Evolutionary conservation across 2,329 filamentous ascomycete species (phyloP), one percentile per base, ranked within the genome.

Genomic region (Pseudogymnoascus sp.): DNA sequence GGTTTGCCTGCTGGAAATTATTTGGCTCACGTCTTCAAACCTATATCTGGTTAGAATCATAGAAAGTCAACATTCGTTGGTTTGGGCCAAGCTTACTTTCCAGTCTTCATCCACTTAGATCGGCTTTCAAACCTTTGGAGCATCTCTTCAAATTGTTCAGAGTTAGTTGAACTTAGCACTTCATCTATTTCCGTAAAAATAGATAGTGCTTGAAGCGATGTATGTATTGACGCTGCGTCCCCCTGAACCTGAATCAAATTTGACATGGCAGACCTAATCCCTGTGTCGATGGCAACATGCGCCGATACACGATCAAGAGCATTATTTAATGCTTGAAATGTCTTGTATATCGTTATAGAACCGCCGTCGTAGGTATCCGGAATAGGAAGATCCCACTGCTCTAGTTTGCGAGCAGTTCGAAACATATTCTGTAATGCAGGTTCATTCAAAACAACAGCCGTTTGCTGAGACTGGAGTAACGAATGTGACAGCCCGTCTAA

Each of bases 331-430:
- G 84, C 83, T 70, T 96, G 90, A 61, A 95, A 91, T 0, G 85
- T 84, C 67, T 86, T 88, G 74, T 95, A 96, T 0, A 92, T 76
- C 0, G 83, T 85, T 2, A 86, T 84, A 1, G 85, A 78, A 60
- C 86, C 82, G 28, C 82, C 85, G 10, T 79, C 76, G 56, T 80
- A 82, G 2, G 78, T 74, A 6, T 79, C 76, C 0, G 91, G 89
- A 0, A 85, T 84, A 12, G 89, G 88, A 18, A 97, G 79, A 69
- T 96, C 92, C 94, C 94, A 99, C 67, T 92, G 87, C 65, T 94
- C 91, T 13, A 97, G 77, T 64, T 87, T 88, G 62, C 89, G 82
- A 18, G 92, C 91, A 5, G 89, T 90, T 59, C 84, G 82, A 64
- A 95, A 87, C 59, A 90, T 90, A 63, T 81, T 87, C 52, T 90